Base-by-base conservation (phyloP, 768 basidiomycete species). In the Xerocomus potaroensis region DNA sequence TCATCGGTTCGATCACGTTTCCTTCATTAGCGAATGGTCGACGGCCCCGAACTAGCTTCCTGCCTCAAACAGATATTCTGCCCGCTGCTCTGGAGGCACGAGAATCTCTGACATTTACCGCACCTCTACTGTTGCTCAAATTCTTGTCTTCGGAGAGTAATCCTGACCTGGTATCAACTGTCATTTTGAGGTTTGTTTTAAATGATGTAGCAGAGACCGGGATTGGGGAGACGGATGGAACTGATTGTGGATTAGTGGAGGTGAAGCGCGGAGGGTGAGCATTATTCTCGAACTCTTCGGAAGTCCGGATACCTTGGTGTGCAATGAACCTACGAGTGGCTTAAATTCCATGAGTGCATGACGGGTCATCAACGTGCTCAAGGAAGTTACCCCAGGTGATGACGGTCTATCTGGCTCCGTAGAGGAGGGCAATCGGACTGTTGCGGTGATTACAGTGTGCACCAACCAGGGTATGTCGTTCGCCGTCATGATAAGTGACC, bases 271-370 rank as follows among this genome's bases (percentile, higher is more conserved):
- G 37, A 72, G 93, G 41, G 87, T 96, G 5, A 91, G 85, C 48
- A 94, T 96, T 49, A 93, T 91, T 5, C 68, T 93, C 31, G 93
- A 95, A 68, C 74, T 96, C 9, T 83, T 95, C 39, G 84, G 89
- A 0, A 75, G 77, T 32, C 93, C 93, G 0, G 89, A 92, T 59
- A 73, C 95, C 10, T 66, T 96, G 32, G 80, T 95, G 23, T 73
- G 92, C 26, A 93, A 96, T 57, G 93, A 96, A 58, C 93, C 93
- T 7, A 85, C 86, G 2, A 65, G 61, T 72, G 87, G 88, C 7
- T 72, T 96, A 49, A 93, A 96, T 63, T 91, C 90, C 0, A 88
- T 93, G 7, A 91, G 89, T 19, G 92, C 92, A 0, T 72, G 80
- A 15, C 80, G 87, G 39, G 80, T 95, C 24, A 77, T 91, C 16